Conservation (phyloP, 1,284 basidiomycete species). For the Puccinia novopanici region DNA sequence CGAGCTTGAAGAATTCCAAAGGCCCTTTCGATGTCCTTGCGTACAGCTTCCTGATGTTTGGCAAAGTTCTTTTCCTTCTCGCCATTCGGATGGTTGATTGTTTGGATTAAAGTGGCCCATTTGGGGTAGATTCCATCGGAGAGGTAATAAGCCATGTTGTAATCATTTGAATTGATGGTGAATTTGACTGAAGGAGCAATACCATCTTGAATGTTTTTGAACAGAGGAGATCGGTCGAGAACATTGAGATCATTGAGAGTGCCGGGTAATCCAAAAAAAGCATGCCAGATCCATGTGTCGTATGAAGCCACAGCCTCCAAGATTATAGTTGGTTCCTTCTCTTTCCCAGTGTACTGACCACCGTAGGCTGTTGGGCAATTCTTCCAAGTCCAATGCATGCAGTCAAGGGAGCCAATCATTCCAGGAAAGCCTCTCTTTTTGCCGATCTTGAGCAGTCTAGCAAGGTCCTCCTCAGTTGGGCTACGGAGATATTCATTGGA, state of each 20-base stretch:
- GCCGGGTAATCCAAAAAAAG: no score
- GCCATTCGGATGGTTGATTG: neutral
- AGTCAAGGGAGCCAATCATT: constrained; percentile 21
- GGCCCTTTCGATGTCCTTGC: neutral
- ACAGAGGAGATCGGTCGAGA: constrained; percentile 5
- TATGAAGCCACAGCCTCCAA: no score
- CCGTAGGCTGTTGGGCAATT: constrained; percentile 16
- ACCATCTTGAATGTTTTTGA: neutral
- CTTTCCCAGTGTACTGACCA: constrained; percentile 21
- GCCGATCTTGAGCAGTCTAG: neutral
- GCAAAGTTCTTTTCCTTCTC: neutral
- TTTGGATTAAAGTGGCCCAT: neutral
- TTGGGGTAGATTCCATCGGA: constrained; percentile 9
- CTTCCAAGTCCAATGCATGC: constrained; percentile 36
- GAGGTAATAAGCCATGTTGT: neutral
- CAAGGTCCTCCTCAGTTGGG: neutral
- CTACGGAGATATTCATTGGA: neutral
- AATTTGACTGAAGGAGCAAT: neutral
- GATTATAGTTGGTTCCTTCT: constrained; percentile 24
- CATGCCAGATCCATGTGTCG: no score
- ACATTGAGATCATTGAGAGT: neutral
- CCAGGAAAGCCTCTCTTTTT: constrained; percentile 14
- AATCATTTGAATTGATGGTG: neutral
- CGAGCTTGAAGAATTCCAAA: constrained; percentile 31
- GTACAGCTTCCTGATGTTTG: constrained; percentile 6